Evolutionary conservation across 2,329 filamentous ascomycete genomes (phyloP).

Genomic region (Cladosporium sp.): DNA sequence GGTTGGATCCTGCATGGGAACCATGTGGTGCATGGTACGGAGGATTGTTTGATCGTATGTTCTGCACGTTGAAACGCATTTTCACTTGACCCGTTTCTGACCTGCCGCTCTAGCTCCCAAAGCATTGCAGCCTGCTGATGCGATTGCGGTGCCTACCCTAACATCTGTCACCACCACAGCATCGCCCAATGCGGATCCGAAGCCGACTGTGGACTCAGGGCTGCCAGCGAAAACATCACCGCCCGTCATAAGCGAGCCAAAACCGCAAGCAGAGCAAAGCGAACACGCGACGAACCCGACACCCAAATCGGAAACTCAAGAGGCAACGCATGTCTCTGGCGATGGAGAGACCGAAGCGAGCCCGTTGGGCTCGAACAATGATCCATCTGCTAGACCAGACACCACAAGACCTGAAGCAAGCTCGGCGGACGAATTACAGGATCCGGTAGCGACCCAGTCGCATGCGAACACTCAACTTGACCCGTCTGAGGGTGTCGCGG

Average conservation of each 20-base stretch:
- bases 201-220: neutral
- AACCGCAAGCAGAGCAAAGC: neutral
- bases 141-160: neutral
- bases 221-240: neutral
- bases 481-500: neutral
- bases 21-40: conserved; percentile 1
- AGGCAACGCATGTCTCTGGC: too few species aligned
- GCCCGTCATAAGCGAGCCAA: neutral
- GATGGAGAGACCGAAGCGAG: too few species aligned
- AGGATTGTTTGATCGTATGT: conserved; percentile 3
- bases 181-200: neutral
- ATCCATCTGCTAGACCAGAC: too few species aligned
- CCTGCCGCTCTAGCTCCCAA: neutral
- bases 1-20: conserved; percentile 3
- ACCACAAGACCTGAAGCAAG: too few species aligned
- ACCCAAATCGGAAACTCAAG: too few species aligned
- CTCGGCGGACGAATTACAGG: neutral
- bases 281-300: neutral
- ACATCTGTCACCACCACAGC: neutral
- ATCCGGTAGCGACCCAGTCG: neutral
- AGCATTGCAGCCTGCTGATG: conserved; percentile 2
- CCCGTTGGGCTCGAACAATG: too few species aligned
- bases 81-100: neutral
- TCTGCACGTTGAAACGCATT: neutral
- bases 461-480: neutral